phyloP scores from a whole-genome alignment of 768 basidiomycete genomes.

The Lactarius sanguifluus region DNA sequence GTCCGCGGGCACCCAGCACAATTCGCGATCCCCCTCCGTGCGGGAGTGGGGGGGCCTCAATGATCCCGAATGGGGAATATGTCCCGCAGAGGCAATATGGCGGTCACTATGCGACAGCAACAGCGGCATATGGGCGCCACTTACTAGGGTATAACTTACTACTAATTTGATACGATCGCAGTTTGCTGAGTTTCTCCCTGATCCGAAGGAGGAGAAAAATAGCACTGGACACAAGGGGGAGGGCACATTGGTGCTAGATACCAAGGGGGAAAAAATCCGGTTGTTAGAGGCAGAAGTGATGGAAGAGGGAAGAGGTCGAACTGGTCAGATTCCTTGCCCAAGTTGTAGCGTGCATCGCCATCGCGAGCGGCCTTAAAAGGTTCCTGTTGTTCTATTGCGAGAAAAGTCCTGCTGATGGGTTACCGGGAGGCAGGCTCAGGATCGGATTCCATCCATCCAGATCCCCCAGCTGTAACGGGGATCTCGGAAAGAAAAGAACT shows the following conservation, averaged over 20 bases:
- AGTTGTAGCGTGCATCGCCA: background rate
- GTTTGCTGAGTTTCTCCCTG: background rate
- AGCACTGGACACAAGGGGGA: background rate
- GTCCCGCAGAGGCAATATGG: background rate
- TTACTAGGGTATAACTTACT: too few species aligned
- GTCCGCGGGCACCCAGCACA: background rate
- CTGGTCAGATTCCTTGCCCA: background rate
- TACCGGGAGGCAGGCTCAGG: background rate
- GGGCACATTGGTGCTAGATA: background rate
- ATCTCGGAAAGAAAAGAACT: background rate
- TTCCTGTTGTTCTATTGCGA: background rate
- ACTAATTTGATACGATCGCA: background rate
- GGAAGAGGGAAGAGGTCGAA: background rate
- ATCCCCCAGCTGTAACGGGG: background rate
- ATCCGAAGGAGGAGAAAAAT: too few species aligned
- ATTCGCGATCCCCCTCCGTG: constrained; percentile 1
- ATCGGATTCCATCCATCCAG: background rate
- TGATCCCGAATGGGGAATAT: background rate
- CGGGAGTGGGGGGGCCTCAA: background rate
- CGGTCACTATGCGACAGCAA: background rate
- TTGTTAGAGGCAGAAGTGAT: background rate
- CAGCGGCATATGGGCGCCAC: background rate
- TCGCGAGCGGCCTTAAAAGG: background rate
- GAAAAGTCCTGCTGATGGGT: background rate
- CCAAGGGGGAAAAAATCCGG: background rate